Evolutionary conservation across 371 early-diverging fungal species (phyloP), one percentile per base, ranked within the genome.

Genomic region (Mucor ambiguus): DNA sequence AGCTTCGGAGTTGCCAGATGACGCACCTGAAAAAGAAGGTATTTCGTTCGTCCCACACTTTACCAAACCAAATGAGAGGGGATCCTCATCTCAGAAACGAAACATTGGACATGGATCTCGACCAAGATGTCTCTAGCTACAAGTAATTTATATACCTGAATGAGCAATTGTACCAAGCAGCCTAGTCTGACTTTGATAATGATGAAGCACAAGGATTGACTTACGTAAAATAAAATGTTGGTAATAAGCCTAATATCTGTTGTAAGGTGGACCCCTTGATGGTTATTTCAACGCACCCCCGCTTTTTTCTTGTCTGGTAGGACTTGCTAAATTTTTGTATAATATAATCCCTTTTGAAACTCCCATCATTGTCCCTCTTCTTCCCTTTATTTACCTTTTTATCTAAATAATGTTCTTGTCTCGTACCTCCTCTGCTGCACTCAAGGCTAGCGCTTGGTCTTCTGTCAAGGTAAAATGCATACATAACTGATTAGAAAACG

Each of bases 381-480:
- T 69, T 73, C 59, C 60, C 68, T 58, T 58, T 63, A 48, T 58
- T 61, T 66, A 54, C 60, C 54, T 60, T 52, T 52, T 52, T 52
- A 52, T 52, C 52, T 52, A 52, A 52, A 69, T 54, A 49, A 77
- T 74, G 72, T 68, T 77, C 64, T 68, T 74, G 68, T 72, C 78
- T 61, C 75, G 70, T 56, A 74, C 78, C 59, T 58, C 67, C 67
- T 65, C 72, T 70, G 61, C 70, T 66, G 72, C 74, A 56, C 68
- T 77, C 38, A 77, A 73, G 68, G 69, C 74, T 58, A 63, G 64
- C 52, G 74, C 75, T 52, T 68, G 57, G 69, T 63, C 78, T 38
- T 72, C 75, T 56, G 64, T 58, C 24, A 77, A 68, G 68, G 78
- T 77, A 72, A 62, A 20, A n/a, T 55, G 29, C 5, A 16, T 33